Conservation (phyloP, 2,329 filamentous ascomycete genomes). For the Hypoxylon sp. region DNA sequence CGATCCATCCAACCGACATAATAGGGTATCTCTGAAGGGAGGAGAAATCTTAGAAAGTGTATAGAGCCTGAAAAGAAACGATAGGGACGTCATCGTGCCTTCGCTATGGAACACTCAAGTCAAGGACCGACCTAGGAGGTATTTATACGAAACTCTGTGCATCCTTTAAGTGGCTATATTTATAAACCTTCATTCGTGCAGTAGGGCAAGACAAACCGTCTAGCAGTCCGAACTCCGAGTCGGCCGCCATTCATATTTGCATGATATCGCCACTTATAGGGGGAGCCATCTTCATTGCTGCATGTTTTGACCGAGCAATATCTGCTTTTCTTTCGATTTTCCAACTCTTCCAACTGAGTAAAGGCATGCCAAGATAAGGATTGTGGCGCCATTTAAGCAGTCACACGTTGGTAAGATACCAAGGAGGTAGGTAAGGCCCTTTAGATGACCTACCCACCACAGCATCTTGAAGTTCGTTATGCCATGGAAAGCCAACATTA, state of each 20-base stretch:
- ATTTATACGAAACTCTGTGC: too few species aligned
- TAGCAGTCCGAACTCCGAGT: too few species aligned
- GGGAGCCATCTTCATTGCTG: not conserved
- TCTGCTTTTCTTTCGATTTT: not conserved
- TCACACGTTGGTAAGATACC: not conserved
- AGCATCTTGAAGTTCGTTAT: not conserved
- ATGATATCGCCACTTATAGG: not conserved
- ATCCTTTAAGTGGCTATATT: too few species aligned
- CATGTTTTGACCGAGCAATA: not conserved
- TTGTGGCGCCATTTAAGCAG: not conserved
- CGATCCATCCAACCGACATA: not conserved
- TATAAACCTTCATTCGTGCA: too few species aligned
- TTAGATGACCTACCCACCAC: not conserved
- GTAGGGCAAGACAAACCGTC: too few species aligned
- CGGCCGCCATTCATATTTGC: not conserved
- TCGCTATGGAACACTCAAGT: too few species aligned
- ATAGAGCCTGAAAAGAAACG: too few species aligned
- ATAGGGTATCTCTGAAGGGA: not conserved
- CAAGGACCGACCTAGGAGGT: too few species aligned
- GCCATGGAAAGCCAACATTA: too few species aligned
- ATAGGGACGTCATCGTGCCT: too few species aligned
- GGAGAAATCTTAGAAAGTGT: not conserved
- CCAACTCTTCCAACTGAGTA: not conserved
- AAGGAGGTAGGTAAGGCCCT: not conserved
- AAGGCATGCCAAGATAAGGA: not conserved